Evolutionary conservation across 805 yeast genomes (phyloP).

Genomic region (Pichia cabralensis): DNA sequence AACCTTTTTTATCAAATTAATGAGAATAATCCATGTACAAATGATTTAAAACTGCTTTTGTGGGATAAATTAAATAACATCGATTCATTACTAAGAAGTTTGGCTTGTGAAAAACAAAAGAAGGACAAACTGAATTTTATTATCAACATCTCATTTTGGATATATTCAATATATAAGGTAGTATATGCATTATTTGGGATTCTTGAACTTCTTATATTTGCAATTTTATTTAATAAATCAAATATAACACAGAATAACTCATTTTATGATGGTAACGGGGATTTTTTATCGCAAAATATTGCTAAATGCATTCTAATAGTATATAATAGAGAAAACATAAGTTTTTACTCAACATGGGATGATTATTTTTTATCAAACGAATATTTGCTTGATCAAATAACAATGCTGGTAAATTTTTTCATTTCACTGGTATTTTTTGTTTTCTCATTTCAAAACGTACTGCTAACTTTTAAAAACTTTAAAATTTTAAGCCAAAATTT

Average conservation of each 20-base stretch:
- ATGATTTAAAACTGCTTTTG: neutral
- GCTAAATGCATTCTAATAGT: constrained; percentile 27
- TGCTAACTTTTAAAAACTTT: constrained; percentile 48
- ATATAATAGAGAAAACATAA: neutral
- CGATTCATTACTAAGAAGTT: constrained; percentile 22
- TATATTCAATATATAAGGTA: constrained; percentile 42
- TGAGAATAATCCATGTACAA: neutral
- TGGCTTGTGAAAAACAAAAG: constrained; percentile 28
- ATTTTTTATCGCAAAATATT: constrained; percentile 36
- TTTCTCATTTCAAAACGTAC: constrained; percentile 56
- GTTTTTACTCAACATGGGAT: constrained; percentile 12
- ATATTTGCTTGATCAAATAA: constrained; percentile 20
- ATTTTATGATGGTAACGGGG: constrained; percentile 9
- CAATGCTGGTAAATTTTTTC: constrained; percentile 38
- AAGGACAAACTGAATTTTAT: constrained; percentile 1
- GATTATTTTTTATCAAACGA: constrained; percentile 25
- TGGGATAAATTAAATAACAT: constrained; percentile 1
- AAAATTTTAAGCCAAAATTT: constrained; percentile 15
- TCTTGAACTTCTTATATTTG: neutral
- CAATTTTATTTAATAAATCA: neutral
- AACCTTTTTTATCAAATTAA: constrained; percentile 13
- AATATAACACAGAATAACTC: neutral
- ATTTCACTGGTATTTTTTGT: constrained; percentile 50
- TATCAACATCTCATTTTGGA: constrained; percentile 23
- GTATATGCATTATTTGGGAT: constrained; percentile 10